Evolutionary conservation across 1,139 yeast genomes (phyloP).

Genomic region (Magnusiomyces paraingens): DNA sequence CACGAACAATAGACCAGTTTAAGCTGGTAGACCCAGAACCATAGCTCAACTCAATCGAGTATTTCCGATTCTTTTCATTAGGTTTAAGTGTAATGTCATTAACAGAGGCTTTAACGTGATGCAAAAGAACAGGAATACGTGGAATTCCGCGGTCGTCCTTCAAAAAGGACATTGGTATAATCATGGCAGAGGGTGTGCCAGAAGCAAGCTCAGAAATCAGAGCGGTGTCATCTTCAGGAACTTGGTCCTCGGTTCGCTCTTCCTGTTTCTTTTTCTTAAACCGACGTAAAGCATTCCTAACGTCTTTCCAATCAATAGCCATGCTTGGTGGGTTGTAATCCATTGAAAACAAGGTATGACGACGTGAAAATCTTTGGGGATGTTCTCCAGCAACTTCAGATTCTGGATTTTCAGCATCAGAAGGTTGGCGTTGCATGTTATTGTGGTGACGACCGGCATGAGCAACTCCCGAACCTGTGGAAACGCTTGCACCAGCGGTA

Average conservation of each 20-base stretch:
- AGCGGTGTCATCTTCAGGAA: conserved; percentile 49
- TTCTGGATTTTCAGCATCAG: neutral
- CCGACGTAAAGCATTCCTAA: conserved; percentile 23
- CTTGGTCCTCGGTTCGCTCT: conserved; percentile 23
- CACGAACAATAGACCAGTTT: conserved; percentile 74
- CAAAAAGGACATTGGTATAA: conserved; percentile 67
- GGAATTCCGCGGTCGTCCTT: conserved; percentile 72
- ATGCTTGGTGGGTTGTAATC: conserved; percentile 12
- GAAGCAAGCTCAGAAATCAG: conserved; percentile 57
- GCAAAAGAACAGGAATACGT: conserved; percentile 74
- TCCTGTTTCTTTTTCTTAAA: conserved; percentile 27
- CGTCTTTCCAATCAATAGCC: conserved; percentile 24
- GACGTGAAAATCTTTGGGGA: conserved; percentile 4
- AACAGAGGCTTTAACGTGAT: conserved; percentile 62
- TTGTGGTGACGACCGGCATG: neutral
- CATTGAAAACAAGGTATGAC: conserved; percentile 13
- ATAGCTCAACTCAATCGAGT: conserved; percentile 69
- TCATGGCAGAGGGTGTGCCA: conserved; percentile 75
- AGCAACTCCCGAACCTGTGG: neutral
- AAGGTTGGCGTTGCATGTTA: neutral
- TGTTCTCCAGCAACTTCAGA: conserved; percentile 1
- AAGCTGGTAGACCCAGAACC: conserved; percentile 79
- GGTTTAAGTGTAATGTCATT: conserved; percentile 42
- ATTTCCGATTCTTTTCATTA: conserved; percentile 47
- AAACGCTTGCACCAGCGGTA: neutral